Conservation (phyloP, 1,139 yeast genomes). For the Wickerhamiella pararugosa region DNA sequence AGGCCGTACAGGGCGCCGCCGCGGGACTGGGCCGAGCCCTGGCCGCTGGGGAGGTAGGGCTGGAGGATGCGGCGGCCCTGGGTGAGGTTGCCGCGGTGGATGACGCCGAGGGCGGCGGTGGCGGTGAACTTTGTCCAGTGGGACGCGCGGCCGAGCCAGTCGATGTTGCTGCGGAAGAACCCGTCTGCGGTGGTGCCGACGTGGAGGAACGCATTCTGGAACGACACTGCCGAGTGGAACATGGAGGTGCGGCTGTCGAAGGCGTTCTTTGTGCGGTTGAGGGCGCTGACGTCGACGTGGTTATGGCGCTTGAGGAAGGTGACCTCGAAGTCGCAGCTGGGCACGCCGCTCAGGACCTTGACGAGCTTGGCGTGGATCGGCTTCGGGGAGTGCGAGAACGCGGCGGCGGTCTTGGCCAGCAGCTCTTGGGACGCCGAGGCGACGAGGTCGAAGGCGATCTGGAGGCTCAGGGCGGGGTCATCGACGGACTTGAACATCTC, state of each 20-base stretch:
- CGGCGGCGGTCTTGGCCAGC: constrained; percentile 41
- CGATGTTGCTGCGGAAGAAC: constrained; percentile 77
- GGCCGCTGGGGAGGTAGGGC: constrained; percentile 73
- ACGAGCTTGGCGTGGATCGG: constrained; percentile 33
- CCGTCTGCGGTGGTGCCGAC: constrained; percentile 95
- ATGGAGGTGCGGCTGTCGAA: constrained; percentile 88
- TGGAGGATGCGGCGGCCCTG: constrained; percentile 79
- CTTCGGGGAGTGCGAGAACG: constrained; percentile 30
- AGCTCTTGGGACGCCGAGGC: constrained; percentile 88
- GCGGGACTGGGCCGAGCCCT: constrained; percentile 68
- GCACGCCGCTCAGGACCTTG: constrained; percentile 75
- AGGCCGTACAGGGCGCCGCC: constrained; percentile 94
- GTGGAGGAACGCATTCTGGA: constrained; percentile 88
- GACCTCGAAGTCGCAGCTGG: constrained; percentile 84
- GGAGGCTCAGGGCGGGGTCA: constrained; percentile 48
- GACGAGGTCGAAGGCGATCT: constrained; percentile 90
- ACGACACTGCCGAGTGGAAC: constrained; percentile 91
- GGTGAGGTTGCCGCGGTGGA: constrained; percentile 85
- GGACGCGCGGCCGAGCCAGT: constrained; percentile 93
- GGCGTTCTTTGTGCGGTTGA: constrained; percentile 65
- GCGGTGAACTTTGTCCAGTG: constrained; percentile 98
- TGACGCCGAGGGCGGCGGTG: constrained; percentile 95
- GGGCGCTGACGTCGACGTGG: constrained; percentile 69
- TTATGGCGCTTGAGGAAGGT: constrained; percentile 79
- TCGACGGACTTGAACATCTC: constrained; percentile 46